Evolutionary conservation across 1,284 basidiomycete species (phyloP).

Genomic region (Pterulicium gracile): DNA sequence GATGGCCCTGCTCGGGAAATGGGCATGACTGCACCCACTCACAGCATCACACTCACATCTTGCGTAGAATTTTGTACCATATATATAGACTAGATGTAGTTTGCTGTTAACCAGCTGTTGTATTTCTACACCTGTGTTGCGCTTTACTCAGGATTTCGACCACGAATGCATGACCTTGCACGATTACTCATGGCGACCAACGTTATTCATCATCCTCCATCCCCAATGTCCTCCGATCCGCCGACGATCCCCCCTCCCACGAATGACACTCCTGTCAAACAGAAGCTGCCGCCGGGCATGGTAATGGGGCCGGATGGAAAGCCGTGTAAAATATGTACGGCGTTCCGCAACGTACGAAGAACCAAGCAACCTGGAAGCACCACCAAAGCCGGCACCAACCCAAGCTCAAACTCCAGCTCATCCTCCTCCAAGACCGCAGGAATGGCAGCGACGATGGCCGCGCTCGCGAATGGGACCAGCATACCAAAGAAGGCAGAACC

Average conservation of each 20-base stretch:
- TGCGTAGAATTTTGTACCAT: too few species aligned
- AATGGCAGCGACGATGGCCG: slow-evolving; percentile 27
- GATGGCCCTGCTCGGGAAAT: slow-evolving; percentile 79
- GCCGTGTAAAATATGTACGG: slow-evolving; percentile 85
- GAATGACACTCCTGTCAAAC: slow-evolving; percentile 7
- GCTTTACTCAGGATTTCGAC: too few species aligned
- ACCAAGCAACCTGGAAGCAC: slow-evolving; percentile 14
- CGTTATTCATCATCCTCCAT: too few species aligned
- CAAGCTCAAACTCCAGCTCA: background rate
- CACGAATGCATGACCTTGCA: too few species aligned
- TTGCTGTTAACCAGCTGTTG: too few species aligned
- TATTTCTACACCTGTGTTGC: too few species aligned
- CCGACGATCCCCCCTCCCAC: too few species aligned
- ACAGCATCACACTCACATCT: too few species aligned
- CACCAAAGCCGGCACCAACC: slow-evolving; percentile 8
- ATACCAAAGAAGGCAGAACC: slow-evolving; percentile 8
- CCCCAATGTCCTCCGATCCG: too few species aligned
- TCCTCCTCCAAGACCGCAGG: slow-evolving; percentile 1
- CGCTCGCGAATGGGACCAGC: slow-evolving; percentile 25
- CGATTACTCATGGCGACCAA: too few species aligned
- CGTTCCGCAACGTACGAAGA: slow-evolving; percentile 68
- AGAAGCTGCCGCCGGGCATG: slow-evolving; percentile 57
- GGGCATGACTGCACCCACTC: too few species aligned
- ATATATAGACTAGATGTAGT: too few species aligned
- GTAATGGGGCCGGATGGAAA: slow-evolving; percentile 87